phyloP scores from a whole-genome alignment of 208 protist genomes.

The Leishmania gerbilli region DNA sequence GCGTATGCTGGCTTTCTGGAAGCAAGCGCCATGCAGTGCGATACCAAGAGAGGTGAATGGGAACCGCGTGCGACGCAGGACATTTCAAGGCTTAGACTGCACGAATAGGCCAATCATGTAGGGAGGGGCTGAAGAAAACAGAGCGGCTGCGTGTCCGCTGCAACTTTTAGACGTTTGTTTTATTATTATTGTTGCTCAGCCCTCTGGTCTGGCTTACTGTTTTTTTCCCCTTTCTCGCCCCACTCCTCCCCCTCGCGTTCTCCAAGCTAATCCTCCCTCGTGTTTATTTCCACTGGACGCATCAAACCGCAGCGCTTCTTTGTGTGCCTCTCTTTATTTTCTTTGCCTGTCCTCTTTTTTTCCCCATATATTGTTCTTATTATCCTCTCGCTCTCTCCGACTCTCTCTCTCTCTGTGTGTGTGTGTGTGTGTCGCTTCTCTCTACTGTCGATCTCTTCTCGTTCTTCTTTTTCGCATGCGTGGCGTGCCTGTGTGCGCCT shows the following conservation, averaged over 20 bases:
- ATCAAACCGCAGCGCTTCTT: neutral
- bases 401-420: neutral
- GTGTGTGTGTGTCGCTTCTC: neutral
- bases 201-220: neutral
- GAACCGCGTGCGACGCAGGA: neutral
- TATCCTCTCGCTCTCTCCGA: neutral
- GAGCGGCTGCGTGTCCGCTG: neutral
- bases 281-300: neutral
- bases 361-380: neutral
- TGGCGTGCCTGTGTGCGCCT: neutral
- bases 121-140: neutral
- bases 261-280: neutral
- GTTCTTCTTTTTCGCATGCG: neutral
- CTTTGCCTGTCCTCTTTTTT: neutral
- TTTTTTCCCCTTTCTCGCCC: neutral
- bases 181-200: neutral
- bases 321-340: neutral
- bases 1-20: neutral
- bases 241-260: neutral
- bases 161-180: neutral
- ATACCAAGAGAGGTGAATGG: no score
- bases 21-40: neutral
- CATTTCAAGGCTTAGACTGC: neutral
- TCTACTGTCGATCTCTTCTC: neutral
- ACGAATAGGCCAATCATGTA: neutral